A percentile compares a stretch with the other conserved stretches of the same genome.
Conservation (phyloP, 352 stramenopile species). For the Globisporangium acanthophoron region DNA sequence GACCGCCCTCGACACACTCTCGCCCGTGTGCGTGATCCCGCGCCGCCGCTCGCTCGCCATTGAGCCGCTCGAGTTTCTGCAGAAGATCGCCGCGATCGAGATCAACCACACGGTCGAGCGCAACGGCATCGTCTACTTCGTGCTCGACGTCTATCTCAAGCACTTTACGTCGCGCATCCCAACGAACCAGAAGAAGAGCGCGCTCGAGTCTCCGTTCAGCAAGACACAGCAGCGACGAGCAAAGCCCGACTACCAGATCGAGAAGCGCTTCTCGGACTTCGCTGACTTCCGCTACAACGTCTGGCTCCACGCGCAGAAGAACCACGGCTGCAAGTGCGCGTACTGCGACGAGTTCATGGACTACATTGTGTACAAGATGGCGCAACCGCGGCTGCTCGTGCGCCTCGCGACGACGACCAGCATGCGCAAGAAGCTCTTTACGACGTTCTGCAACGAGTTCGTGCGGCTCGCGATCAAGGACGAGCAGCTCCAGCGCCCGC, state of each 20-base stretch:
- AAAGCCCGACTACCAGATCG: slow-evolving; percentile 38
- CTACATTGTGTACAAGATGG: slow-evolving; percentile 46
- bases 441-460: slow-evolving; percentile 47
- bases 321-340: slow-evolving; percentile 29
- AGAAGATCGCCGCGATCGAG: slow-evolving; percentile 28
- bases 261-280: slow-evolving; percentile 51
- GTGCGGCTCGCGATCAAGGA: slow-evolving; percentile 30
- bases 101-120: slow-evolving; percentile 16
- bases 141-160: slow-evolving; percentile 53
- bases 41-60: slow-evolving; percentile 9
- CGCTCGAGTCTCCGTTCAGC: not conserved
- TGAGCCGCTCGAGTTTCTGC: slow-evolving; percentile 14
- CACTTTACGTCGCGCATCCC: slow-evolving; percentile 52
- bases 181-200: slow-evolving; percentile 30
- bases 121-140: slow-evolving; percentile 23
- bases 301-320: slow-evolving; percentile 37
- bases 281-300: slow-evolving; percentile 44
- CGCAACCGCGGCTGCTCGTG: slow-evolving; percentile 42
- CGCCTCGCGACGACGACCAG: slow-evolving; percentile 31
- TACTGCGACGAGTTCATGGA: slow-evolving; percentile 48
- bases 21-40: slow-evolving; percentile 9
- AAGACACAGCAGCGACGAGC: slow-evolving; percentile 15
- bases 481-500: slow-evolving; percentile 18
- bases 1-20: slow-evolving; percentile 4
- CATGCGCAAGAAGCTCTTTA: slow-evolving; percentile 35